Base-by-base conservation (phyloP, 108 stramenopile species). In the Cyclotella baltica region DNA sequence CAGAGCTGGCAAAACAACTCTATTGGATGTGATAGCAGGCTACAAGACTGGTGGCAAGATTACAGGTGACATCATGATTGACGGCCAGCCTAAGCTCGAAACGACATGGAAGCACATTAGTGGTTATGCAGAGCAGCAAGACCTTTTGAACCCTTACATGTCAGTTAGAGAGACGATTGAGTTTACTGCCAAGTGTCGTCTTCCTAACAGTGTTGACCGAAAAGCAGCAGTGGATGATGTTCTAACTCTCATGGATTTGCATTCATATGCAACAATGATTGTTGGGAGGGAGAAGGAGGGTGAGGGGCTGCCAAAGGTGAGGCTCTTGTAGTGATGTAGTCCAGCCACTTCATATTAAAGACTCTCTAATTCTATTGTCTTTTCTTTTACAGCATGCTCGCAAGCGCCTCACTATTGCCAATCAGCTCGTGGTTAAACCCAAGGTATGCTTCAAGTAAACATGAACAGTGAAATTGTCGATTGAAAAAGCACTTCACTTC, bases 11-110 rank as follows among this genome's bases (percentile, higher is more conserved):
- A 91, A 91, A 76, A 89, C 90, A 0, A 91, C 90, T 23, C 73
- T 91, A 11, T 67, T 92, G 16, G 90, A 93, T 55, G 90, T 91
- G 1, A 72, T 91, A 16, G 89, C 90, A 2, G 92, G 92, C 13
- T 89, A 90, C 62, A 91, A 91, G 61, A 90, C 90, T 34, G 88
- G 87, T 3, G 90, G 90, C 9, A 59, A 35, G 19, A 63, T 90
- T 51, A 74, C 66, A 3, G 90, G 92, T 1, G 88, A 91, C n/a
- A 90, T 93, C 33, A 59, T 62, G 28, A 70, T 92, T 40, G 88
- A 91, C 70, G 89, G 92, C 22, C 61, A 48, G 28, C 70, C 81
- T 11, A 88, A 90, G 71, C 56, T 76, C 19, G 59, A 31, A 1
- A 30, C 63, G 9, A 83, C 46, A 4, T 77, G 76, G 76, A 83